These are phyloP conservation scores for Podospora didyma DNA, from an alignment of 495 filamentous ascomycete species.

Conservation along the genomic window DNA sequence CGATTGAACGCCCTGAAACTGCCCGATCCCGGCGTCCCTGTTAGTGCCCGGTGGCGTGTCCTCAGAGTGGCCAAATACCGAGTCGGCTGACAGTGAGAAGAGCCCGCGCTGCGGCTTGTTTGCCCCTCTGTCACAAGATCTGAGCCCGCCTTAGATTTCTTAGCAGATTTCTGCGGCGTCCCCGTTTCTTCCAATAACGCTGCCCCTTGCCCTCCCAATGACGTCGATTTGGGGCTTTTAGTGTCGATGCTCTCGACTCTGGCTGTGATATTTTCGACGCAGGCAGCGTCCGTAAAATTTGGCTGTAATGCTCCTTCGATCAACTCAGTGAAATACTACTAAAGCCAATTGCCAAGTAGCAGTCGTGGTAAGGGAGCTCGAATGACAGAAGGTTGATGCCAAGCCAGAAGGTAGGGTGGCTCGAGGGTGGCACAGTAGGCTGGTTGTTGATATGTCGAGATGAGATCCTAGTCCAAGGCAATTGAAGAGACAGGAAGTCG, in stretches of 20 bases:
- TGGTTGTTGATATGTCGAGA: not conserved
- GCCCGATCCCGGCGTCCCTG: too few species aligned
- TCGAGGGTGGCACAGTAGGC: not conserved
- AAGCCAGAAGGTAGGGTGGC: not conserved
- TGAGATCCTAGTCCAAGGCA: not conserved
- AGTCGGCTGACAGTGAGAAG: not conserved
- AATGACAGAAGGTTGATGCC: too few species aligned
- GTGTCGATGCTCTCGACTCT: too few species aligned
- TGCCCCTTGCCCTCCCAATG: not conserved
- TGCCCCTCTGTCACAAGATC: not conserved
- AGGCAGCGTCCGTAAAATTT: too few species aligned
- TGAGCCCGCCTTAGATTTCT: not conserved
- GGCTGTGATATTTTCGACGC: too few species aligned
- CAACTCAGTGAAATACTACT: too few species aligned
- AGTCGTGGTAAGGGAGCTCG: too few species aligned
- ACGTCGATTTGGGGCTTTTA: not conserved
- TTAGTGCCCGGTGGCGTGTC: too few species aligned
- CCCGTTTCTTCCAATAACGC: not conserved
- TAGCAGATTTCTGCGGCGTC: not conserved
- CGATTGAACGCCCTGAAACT: too few species aligned
- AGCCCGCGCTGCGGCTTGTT: not conserved
- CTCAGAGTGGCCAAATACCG: too few species aligned
- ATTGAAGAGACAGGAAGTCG: not conserved
- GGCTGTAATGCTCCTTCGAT: too few species aligned
- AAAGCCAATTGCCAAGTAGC: too few species aligned